Base-by-base conservation (phyloP, 768 basidiomycete genomes). In the Trametes cingulata region DNA sequence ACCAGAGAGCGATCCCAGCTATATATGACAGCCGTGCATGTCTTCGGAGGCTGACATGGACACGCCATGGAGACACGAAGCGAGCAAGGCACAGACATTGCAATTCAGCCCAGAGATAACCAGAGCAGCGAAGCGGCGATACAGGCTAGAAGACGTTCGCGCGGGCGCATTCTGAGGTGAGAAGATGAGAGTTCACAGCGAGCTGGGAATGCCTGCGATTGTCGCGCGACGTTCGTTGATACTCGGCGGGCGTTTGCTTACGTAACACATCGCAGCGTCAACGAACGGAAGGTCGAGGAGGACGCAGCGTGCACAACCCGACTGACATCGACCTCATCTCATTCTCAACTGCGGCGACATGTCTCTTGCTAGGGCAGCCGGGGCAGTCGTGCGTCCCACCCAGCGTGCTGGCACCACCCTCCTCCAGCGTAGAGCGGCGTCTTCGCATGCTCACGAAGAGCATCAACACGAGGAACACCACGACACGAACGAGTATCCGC, bases 401-500 rank as follows among this genome's bases (percentile, higher is more conserved):
- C 67, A 67, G 50, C 51, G 56, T 15, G 66, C 69, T 24, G 64
- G 68, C 22, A 54, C 73, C 46, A 58, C 72, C 27, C 61, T 75
- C 43, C 56, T 72, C 10, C 79, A 77, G 55, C 74, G 76, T 56
- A 77, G 81, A 67, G 74, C 75, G 59, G 77, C 78, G 5, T 78
- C 79, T 35, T 77, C 81, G n/a, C 66, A 77, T 60, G 68, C 58
- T 42, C 62, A 61, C 65, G 52, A 68, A 54, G 71, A 77, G 66
- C 72, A 79, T 62, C 66, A 79, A 55, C 77, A 83, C 58, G 72
- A 79, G 46, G 70, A 70, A 52, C 71, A 73, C 51, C 37, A 72
- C 42, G 74, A 76, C 57, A 68, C 73, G 33, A 74, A 78, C 19
- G 75, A 80, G 8, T 84, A 85, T 69, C 77, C 80, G 20, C 75